Base-by-base conservation (phyloP, 2,329 filamentous ascomycete genomes). In the Pestalotiopsis sp. region DNA sequence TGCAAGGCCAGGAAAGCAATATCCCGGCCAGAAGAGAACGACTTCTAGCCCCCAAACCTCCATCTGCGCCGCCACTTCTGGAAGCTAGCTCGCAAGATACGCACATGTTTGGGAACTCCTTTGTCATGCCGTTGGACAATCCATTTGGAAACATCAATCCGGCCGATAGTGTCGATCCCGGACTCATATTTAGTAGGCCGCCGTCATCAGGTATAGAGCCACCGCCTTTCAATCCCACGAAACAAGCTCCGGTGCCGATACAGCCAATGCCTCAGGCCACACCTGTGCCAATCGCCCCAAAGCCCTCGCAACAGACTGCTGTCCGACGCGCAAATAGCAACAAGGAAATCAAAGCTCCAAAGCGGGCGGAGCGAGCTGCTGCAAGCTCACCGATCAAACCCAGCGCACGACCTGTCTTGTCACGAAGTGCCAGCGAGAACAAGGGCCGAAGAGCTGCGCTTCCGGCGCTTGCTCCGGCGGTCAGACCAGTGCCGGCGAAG, bases 161-260 rank as follows among this genome's bases (percentile, higher is more conserved):
- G 5, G 80, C 77, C 36, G 82, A 82, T 7, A 85, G 82, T n/a
- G 88, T 91, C 5, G 83, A 91, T 72, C 89, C 89, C 1, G 89
- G 87, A 7, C 79, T 91, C 17, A 78, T 91, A 7, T 87, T 89
- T 74, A 86, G 85, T 70, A 82, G 83, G 12, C 84, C 86, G 27
- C 82, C 82, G 13, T 85, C 85, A 23, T 83, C 85, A 3, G 75
- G 77, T 66, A 82, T 87, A 79, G 82, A 85, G 56, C 70, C 76
- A 17, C 75, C 81, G 27, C 75, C 75, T 61, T 83, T 77, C 71
- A 68, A 79, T 75, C 73, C 77, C 69, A 70, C 75, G 73, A 65
- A 75, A 70, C 66, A 78, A 67, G 68, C 75, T 45, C 71, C 75
- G 13, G 68, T 75, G 27, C 72, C 75, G 67, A 75, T 77, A n/a